A percentile compares a stretch with the other conserved stretches of the same genome.
phyloP scores from a whole-genome alignment of 768 basidiomycete species.

The Lactifluus piperatus region DNA sequence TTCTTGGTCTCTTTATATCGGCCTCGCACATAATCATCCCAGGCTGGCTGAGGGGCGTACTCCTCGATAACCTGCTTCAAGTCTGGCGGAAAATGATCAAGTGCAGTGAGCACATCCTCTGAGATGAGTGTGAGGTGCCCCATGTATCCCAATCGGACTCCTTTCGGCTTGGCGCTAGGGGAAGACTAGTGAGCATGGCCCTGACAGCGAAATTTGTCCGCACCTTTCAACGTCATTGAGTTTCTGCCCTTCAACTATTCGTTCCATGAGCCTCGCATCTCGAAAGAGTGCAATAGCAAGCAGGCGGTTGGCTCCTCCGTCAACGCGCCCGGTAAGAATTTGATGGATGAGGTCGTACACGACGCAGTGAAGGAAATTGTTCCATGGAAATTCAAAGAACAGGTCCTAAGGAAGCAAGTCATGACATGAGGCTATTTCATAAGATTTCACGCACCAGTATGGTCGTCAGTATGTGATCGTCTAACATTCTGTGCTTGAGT shows the following conservation, averaged over 20 bases:
- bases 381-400: slow-evolving; percentile 95
- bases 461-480: slow-evolving; percentile 62
- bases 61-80: slow-evolving; percentile 54
- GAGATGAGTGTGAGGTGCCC: slow-evolving; percentile 92
- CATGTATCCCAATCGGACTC: slow-evolving; percentile 88
- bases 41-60: slow-evolving; percentile 68
- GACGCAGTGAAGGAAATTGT: slow-evolving; percentile 94
- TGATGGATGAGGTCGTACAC: slow-evolving; percentile 96
- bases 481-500: slow-evolving; percentile 71
- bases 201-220: slow-evolving; percentile 15
- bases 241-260: slow-evolving; percentile 81
- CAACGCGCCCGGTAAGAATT: slow-evolving; percentile 81
- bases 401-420: slow-evolving; percentile 50
- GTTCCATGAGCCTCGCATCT: slow-evolving; percentile 75
- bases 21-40: slow-evolving; percentile 86
- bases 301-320: slow-evolving; percentile 76
- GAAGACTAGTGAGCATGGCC: background rate
- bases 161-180: slow-evolving; percentile 58
- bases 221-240: slow-evolving; percentile 72
- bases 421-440: background rate
- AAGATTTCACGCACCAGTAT: slow-evolving; percentile 55
- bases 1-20: slow-evolving; percentile 81
- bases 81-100: slow-evolving; percentile 81
- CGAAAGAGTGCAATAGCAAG: slow-evolving; percentile 77
- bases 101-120: slow-evolving; percentile 86